Evolutionary conservation across 345 rosid species (phyloP), one percentile per base, ranked within the genome.

Genomic region (Viola odorata): DNA sequence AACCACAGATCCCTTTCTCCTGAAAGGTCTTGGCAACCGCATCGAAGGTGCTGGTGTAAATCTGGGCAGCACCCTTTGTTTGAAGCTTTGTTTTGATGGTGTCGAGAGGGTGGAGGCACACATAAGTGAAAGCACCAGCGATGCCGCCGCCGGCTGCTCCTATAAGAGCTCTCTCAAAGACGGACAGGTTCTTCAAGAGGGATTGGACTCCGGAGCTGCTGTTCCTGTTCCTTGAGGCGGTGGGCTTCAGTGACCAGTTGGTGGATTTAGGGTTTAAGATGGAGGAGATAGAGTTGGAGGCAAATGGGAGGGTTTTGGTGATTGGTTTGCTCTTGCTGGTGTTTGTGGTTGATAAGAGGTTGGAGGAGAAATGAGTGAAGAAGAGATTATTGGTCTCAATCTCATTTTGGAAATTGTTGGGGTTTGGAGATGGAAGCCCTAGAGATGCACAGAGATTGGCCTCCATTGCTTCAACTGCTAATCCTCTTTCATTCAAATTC

Each of bases 101-200:
- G 64, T 92, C 99, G 12, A 92, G 80, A 0, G 99, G 98, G 68
- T 50, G 89, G 12, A 92, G 85, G 61, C 95, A 84, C 10, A 85
- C 89, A 72, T 89, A 87, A 9, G 96, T 92, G 70, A 92, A 92
- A 0, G 98, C 98, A 5, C 97, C 96, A 2, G 97, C 96, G 50
- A 92, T 75, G 32, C 97, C 96, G 14, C 97, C 97, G 17, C 73
- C 95, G 16, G 73, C 97, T 3, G 97, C 91, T 12, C 96, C 97
- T 13, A 87, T 82, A 0, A 90, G 68, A 51, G 97, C 97, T 32
- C 95, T 84, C 78, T 90, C 99, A 57, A 71, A 66, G 56, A 87
- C 84, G 5, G 97, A 80, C 63, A 89, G 86, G 65, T 72, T 80
- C 70, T 84, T 84, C 80, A 87, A 69, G 1, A 92, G 57, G 70